Percentiles rank a stretch among this genome's conserved stretches.
Evolutionary conservation across 306 rosid species (phyloP).

Genomic region (Vicia faba): DNA sequence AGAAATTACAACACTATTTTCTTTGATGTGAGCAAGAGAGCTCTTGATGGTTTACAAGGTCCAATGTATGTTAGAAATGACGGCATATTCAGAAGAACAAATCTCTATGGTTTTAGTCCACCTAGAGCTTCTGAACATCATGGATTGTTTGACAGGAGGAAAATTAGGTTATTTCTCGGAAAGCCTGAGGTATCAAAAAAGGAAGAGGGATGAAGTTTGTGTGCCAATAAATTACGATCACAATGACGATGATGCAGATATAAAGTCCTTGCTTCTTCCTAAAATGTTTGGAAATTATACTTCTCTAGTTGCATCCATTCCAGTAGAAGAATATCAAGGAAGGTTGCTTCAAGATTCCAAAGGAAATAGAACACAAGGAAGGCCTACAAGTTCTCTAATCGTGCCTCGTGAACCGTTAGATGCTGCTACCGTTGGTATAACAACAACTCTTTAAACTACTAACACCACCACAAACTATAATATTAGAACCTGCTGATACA

Average conservation of each 20-base stretch:
- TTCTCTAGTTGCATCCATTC: conserved; percentile 69
- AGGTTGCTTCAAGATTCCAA: conserved; percentile 71
- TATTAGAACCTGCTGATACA: too few relatives aligned
- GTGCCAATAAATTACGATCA: conserved; percentile 49
- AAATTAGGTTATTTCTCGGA: conserved; percentile 63
- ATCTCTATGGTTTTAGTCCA: conserved; percentile 84
- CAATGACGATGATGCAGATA: conserved; percentile 69
- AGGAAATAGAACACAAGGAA: conserved; percentile 61
- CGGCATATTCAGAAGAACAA: conserved; percentile 81
- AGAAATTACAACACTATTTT: conserved; percentile 87
- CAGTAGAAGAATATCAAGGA: conserved; percentile 82
- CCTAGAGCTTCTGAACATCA: conserved; percentile 84
- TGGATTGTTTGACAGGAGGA: conserved; percentile 74
- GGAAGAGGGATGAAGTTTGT: conserved; percentile 61
- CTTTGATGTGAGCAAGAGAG: conserved; percentile 87
- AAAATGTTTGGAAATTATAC: conserved; percentile 79
- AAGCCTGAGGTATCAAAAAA: conserved; percentile 52
- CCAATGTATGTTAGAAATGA: conserved; percentile 92
- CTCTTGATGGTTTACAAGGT: conserved; percentile 88
- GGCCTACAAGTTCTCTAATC: conserved; percentile 80
- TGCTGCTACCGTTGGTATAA: conserved; percentile 79
- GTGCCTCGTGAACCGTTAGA: conserved; percentile 85
- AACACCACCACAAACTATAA: too few relatives aligned
- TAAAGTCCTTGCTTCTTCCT: conserved; percentile 77
- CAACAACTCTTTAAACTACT: too few relatives aligned